Base-by-base conservation (phyloP, 2,329 filamentous ascomycete species). In the Cytospora piceae region DNA sequence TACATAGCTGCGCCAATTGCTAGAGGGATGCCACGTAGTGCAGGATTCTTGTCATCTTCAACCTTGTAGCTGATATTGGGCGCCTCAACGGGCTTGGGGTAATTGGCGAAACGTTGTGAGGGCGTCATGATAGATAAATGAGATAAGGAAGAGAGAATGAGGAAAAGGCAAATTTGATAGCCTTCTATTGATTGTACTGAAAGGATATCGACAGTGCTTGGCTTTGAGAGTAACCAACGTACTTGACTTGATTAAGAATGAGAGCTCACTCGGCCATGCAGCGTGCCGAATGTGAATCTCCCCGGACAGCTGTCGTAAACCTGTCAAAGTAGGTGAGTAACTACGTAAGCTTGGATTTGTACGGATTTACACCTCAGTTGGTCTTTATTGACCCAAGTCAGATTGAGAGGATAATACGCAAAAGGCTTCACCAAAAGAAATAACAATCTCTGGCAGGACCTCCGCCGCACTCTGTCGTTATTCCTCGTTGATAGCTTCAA, bases 21-120 rank as follows among this genome's bases (percentile, higher is more conserved):
- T 57, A 96, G 79, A 9, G 87, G 76, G 37, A 83, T 77, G 6
- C 92, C 92, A 63, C 88, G 83, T 69, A 96, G 79, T 1, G 87
- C 83, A 0, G 92, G 92, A 73, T 94, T 93, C 51, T 84, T 81
- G 68, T 87, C 84, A 37, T 81, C 75, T 27, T 74, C 74, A 56
- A 22, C 68, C 22, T 68, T 70, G 63, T 75, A 77, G 27, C 67
- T 69, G 39, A 76, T 70, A 12, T 74, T 69, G n/a, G 77, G 76
- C 12, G 76, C 75, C 65, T 77, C 74, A 29, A 78, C 73, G 15
- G 80, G 75, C 32, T 73, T 74, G 58, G 82, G 81, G 63, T 83
- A 82, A 69, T 81, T 76, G 68, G 76, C 75, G 68, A 82, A 84
- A 22, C 49, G 55, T 29, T 53, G 59, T 4, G 42, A 27, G 20